Conservation (phyloP, 2,329 filamentous ascomycete genomes). For the Microsporum canis region DNA sequence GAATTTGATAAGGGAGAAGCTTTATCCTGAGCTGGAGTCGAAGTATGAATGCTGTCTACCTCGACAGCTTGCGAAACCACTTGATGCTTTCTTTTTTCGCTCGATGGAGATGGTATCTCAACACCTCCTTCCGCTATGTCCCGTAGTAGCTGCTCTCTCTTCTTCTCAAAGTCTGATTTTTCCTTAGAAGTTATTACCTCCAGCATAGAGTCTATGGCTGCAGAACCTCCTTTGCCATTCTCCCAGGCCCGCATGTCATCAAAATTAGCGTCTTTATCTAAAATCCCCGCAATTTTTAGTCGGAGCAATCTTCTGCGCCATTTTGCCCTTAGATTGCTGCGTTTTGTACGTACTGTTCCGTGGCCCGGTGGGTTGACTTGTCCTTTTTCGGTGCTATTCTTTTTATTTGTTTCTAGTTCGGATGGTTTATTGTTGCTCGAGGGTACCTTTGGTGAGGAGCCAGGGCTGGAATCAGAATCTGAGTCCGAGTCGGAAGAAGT, state of each 20-base stretch:
- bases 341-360: constrained; percentile 42
- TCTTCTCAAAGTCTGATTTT: constrained; percentile 39
- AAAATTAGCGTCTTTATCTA: constrained; percentile 42
- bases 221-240: not conserved
- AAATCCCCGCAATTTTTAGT: constrained; percentile 43
- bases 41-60: not conserved
- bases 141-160: constrained; percentile 41
- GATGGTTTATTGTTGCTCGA: constrained; percentile 18
- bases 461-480: constrained; percentile 7
- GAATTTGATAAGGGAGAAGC: not conserved
- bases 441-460: not conserved
- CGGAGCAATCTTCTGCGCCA: constrained; percentile 39
- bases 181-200: constrained; percentile 16
- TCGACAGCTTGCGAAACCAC: not conserved
- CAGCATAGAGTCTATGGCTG: not conserved
- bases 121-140: constrained; percentile 44
- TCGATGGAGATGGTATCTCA: constrained; percentile 32
- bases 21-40: constrained; percentile 4
- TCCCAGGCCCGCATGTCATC: constrained; percentile 37
- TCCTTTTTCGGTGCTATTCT: constrained; percentile 8
- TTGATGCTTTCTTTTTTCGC: constrained; percentile 21
- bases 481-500: constrained; percentile 15
- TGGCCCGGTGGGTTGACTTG: constrained; percentile 34
- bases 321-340: constrained; percentile 45
- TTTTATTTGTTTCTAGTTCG: constrained; percentile 15